Conservation (phyloP, 23 red algal species). For the Pyropia haitanensis region DNA sequence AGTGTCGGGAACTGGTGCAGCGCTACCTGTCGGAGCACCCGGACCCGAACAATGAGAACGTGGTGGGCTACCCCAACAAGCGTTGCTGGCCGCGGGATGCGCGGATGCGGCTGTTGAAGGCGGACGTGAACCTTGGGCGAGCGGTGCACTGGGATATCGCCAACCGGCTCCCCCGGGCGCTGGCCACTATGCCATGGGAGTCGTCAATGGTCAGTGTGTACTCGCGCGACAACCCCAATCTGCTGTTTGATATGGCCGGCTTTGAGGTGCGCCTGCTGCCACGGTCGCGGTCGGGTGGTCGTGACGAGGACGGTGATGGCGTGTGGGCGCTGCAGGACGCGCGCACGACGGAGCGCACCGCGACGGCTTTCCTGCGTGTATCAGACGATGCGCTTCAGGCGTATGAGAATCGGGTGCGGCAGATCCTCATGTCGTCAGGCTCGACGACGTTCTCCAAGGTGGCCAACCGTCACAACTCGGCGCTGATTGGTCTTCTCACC, state of each 20-base stretch:
- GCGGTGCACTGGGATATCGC: slow-evolving; percentile 91
- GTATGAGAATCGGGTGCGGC: slow-evolving; percentile 78
- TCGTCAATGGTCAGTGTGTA: slow-evolving; percentile 84
- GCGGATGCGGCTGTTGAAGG: slow-evolving; percentile 87
- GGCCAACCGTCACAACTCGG: slow-evolving; percentile 84
- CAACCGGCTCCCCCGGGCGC: slow-evolving; percentile 64
- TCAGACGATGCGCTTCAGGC: slow-evolving; percentile 35
- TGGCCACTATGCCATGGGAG: slow-evolving; percentile 64
- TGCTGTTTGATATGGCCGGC: slow-evolving; percentile 95
- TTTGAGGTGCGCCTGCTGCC: slow-evolving; percentile 88
- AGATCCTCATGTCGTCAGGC: slow-evolving; percentile 87
- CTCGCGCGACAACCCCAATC: slow-evolving; percentile 75
- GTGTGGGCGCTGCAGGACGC: slow-evolving; percentile 76
- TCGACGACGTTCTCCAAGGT: slow-evolving; percentile 91
- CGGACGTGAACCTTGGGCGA: slow-evolving; percentile 87
- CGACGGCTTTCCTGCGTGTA: slow-evolving; percentile 74
- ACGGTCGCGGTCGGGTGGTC: slow-evolving; percentile 25
- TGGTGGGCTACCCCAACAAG: slow-evolving; percentile 84
- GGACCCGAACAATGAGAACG: slow-evolving; percentile 94
- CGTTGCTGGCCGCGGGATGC: slow-evolving; percentile 92
- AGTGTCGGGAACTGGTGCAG: slow-evolving; percentile 60
- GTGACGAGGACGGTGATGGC: slow-evolving; percentile 38
- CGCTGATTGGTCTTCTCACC: slow-evolving; percentile 68
- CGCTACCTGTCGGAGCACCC: slow-evolving; percentile 72
- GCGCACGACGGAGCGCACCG: slow-evolving; percentile 71